A percentile compares a stretch with the other conserved stretches of the same genome.
These are phyloP conservation scores for Aristolochia californica DNA, from an alignment of 164 flowering plant species.

Conservation along the genomic window DNA sequence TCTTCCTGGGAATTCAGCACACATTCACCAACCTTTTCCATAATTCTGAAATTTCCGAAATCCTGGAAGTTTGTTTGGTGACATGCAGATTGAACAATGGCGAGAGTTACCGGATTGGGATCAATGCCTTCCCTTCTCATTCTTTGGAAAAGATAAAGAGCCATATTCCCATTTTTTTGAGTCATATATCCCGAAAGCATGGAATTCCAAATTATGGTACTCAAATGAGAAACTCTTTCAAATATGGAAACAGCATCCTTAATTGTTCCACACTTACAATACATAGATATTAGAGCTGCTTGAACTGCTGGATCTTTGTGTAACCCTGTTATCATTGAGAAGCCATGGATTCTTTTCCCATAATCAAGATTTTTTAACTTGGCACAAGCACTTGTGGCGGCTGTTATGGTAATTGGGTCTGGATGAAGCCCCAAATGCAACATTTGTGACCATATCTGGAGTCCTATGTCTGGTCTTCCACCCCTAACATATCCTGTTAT, in stretches of 20 bases:
- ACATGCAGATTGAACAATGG: slow-evolving; percentile 2
- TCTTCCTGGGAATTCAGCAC: too few species aligned
- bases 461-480: slow-evolving; percentile 7
- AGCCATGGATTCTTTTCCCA: slow-evolving; percentile 11
- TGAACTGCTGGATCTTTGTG: slow-evolving; percentile 7
- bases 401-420: slow-evolving; percentile 10
- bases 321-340: slow-evolving; percentile 9
- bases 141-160: slow-evolving; percentile 2
- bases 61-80: not conserved
- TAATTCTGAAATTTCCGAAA: not conserved
- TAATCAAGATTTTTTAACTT: not conserved
- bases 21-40: not conserved
- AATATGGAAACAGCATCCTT: slow-evolving; percentile 6
- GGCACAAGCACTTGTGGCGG: slow-evolving; percentile 9
- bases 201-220: slow-evolving; percentile 10
- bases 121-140: not conserved
- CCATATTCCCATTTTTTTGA: slow-evolving; percentile 2
- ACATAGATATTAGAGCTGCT: slow-evolving; percentile 10
- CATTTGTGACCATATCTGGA: slow-evolving; percentile 6
- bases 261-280: slow-evolving; percentile 8
- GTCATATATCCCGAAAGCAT: slow-evolving; percentile 9
- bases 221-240: slow-evolving; percentile 4
- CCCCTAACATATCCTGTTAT: slow-evolving; percentile 5
- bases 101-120: not conserved
- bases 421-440: slow-evolving; percentile 2